Percentiles rank a stretch among this genome's conserved stretches.
Conservation (phyloP, 2,329 filamentous ascomycete genomes). For the Simplicillium sp. region DNA sequence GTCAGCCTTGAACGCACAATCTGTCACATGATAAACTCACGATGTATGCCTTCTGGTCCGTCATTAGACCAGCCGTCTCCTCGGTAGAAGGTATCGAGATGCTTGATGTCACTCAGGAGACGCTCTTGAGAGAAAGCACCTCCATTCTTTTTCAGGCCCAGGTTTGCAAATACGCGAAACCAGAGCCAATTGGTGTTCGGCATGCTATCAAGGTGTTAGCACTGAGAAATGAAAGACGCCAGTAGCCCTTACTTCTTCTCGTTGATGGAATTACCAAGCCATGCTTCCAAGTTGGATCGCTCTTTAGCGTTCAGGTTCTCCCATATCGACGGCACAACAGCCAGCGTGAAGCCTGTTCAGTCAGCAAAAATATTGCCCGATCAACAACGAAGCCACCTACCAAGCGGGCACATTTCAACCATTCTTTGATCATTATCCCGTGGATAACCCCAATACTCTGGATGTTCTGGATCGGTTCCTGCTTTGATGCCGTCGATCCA, state of each 20-base stretch:
- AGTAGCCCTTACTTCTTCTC: slow-evolving; percentile 50
- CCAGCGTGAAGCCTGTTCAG: slow-evolving; percentile 52
- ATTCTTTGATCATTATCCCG: slow-evolving; percentile 72
- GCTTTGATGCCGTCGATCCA: slow-evolving; percentile 60
- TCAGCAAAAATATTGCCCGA: neutral
- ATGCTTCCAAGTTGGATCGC: slow-evolving; percentile 56
- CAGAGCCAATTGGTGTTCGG: slow-evolving; percentile 62
- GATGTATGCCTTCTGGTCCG: slow-evolving; percentile 67
- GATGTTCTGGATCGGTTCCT: slow-evolving; percentile 59
- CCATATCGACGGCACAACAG: slow-evolving; percentile 60
- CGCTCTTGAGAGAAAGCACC: slow-evolving; percentile 60
- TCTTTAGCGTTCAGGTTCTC: slow-evolving; percentile 52
- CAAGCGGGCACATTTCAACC: slow-evolving; percentile 77
- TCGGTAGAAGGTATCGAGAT: slow-evolving; percentile 74
- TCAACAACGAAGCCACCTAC: slow-evolving; percentile 16
- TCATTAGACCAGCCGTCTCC: slow-evolving; percentile 78
- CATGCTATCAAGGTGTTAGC: slow-evolving; percentile 50
- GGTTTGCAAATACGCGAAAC: slow-evolving; percentile 78
- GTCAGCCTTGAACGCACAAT: neutral
- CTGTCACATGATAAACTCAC: slow-evolving; percentile 20
- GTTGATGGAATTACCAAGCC: slow-evolving; percentile 68
- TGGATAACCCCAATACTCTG: slow-evolving; percentile 70
- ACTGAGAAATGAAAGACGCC: slow-evolving; percentile 16
- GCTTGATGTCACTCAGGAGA: slow-evolving; percentile 66
- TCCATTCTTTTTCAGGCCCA: slow-evolving; percentile 67